These are phyloP conservation scores for Rheum nobile DNA, from an alignment of 148 eudicot species.

Conservation along the genomic window DNA sequence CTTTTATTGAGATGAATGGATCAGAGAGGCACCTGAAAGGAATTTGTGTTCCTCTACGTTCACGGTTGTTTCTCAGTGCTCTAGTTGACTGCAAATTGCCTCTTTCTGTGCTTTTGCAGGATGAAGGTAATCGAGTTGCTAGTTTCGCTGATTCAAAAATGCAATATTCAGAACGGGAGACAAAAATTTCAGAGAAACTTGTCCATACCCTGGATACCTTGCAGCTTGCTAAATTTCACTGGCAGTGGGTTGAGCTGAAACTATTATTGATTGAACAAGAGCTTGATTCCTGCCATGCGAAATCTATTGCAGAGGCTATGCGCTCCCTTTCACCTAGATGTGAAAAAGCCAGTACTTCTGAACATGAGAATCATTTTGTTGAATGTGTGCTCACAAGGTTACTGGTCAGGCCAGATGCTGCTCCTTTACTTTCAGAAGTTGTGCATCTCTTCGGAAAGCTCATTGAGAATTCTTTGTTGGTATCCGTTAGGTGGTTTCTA, in stretches of 20 bases:
- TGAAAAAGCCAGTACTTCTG: constrained; percentile 52
- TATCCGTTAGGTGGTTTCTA: constrained; percentile 76
- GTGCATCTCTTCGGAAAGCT: constrained; percentile 85
- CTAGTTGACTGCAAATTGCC: constrained; percentile 77
- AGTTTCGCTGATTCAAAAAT: constrained; percentile 34
- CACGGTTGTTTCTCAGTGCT: constrained; percentile 74
- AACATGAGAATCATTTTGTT: constrained; percentile 68
- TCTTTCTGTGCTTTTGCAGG: constrained; percentile 22
- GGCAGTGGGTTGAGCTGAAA: constrained; percentile 98
- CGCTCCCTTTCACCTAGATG: constrained; percentile 50
- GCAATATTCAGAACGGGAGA: constrained; percentile 39
- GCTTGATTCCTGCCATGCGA: constrained; percentile 40
- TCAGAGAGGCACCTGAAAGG: constrained; percentile 51
- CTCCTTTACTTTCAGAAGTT: constrained; percentile 75
- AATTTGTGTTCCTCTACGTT: constrained; percentile 68
- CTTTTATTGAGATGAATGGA: constrained; percentile 52
- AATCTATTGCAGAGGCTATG: constrained; percentile 60
- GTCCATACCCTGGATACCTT: constrained; percentile 65
- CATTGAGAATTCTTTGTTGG: constrained; percentile 67
- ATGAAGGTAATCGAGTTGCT: constrained; percentile 32
- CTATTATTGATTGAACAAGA: constrained; percentile 77
- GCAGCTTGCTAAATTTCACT: constrained; percentile 93
- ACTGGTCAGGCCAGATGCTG: constrained; percentile 85
- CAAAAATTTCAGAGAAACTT: constrained; percentile 58
- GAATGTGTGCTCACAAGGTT: constrained; percentile 72